Conservation (phyloP, 73 alveolate genomes). For the Paraurostyla sp. region DNA sequence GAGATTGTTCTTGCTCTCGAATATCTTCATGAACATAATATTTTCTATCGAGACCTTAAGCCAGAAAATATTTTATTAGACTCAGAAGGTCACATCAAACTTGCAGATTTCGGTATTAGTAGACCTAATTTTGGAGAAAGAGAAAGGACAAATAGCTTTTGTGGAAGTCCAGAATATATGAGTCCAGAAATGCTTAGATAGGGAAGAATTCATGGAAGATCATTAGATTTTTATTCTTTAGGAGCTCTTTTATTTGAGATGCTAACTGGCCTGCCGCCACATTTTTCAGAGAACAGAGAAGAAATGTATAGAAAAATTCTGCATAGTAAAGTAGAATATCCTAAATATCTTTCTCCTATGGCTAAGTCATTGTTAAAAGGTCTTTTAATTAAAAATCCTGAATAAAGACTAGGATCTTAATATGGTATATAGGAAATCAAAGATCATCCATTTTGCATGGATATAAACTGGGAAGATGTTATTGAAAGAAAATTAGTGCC, state of each 20-base stretch:
- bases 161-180: constrained; percentile 88
- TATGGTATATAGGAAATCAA: constrained; percentile 59
- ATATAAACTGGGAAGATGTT: constrained; percentile 62
- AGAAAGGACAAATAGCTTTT: constrained; percentile 78
- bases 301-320: constrained; percentile 79
- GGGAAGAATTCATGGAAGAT: constrained; percentile 83
- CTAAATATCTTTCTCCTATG: constrained; percentile 70
- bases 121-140: constrained; percentile 75
- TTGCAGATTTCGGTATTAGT: constrained; percentile 86
- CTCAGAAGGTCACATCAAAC: constrained; percentile 80
- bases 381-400: constrained; percentile 87
- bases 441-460: constrained; percentile 65
- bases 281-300: constrained; percentile 75
- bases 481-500: constrained; percentile 31
- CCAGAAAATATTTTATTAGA: constrained; percentile 89
- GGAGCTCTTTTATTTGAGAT: constrained; percentile 92
- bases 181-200: constrained; percentile 85
- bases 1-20: constrained; percentile 75
- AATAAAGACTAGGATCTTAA: constrained; percentile 73
- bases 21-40: constrained; percentile 75
- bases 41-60: constrained; percentile 77
- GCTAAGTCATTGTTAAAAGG: constrained; percentile 79
- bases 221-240: constrained; percentile 88
- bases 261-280: constrained; percentile 92
- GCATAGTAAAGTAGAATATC: constrained; percentile 57